A percentile compares a stretch with the other conserved stretches of the same genome.
These are phyloP conservation scores for Mycena leptocephala DNA, from an alignment of 768 basidiomycete genomes.

Conservation along the genomic window DNA sequence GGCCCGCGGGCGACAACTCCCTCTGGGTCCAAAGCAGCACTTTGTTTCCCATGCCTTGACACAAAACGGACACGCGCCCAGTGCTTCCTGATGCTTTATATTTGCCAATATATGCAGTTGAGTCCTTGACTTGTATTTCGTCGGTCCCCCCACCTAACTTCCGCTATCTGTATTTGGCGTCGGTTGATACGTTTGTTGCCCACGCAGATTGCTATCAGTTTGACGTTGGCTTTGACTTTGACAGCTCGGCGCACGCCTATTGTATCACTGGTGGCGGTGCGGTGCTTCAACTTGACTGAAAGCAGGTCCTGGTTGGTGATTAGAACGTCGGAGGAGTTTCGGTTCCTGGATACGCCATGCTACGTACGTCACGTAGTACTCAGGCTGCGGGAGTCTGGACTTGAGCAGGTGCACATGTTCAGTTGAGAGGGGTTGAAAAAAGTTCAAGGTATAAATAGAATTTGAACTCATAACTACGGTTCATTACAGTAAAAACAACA, in stretches of 20 bases:
- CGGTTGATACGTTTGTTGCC: neutral
- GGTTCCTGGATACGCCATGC: too few relatives aligned
- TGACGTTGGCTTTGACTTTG: slow-evolving; percentile 13
- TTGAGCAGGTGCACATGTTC: too few relatives aligned
- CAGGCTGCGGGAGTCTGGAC: too few relatives aligned
- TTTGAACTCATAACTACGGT: too few relatives aligned
- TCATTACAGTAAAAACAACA: neutral
- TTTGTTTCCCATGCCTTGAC: neutral
- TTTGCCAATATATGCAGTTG: neutral
- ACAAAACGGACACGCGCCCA: neutral
- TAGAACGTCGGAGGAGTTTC: too few relatives aligned
- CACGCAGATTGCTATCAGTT: neutral
- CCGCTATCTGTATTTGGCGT: neutral
- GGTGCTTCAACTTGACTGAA: neutral
- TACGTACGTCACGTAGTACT: too few relatives aligned
- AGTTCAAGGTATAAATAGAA: too few relatives aligned
- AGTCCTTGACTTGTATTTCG: neutral
- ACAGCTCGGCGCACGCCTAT: neutral
- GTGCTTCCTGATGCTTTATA: neutral
- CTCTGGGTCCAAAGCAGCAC: neutral
- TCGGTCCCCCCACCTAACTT: neutral
- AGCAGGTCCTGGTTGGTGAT: neutral
- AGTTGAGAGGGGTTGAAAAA: too few relatives aligned
- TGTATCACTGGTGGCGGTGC: neutral
- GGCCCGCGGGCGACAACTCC: neutral